phyloP scores from a whole-genome alignment of 306 rosid genomes.

The Acacia melanoxylon region DNA sequence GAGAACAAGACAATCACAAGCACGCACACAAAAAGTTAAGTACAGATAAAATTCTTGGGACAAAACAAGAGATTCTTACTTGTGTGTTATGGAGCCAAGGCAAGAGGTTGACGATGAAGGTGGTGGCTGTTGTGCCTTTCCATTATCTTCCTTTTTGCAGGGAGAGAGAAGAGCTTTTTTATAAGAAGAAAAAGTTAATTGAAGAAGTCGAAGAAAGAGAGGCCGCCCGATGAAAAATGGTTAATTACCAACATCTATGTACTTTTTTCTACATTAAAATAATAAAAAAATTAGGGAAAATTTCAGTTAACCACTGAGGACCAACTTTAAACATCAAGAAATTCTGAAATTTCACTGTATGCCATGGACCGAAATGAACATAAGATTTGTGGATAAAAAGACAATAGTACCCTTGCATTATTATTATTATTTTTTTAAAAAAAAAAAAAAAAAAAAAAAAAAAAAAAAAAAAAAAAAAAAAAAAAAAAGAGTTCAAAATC shows the following conservation, averaged over 20 bases:
- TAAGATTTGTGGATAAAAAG: too few relatives aligned
- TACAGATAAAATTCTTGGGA: constrained; percentile 2
- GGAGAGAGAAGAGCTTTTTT: constrained; percentile 24
- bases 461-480: too few relatives aligned
- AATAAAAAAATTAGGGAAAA: too few relatives aligned
- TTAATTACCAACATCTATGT: constrained; percentile 3
- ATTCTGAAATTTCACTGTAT: too few relatives aligned
- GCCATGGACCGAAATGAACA: too few relatives aligned
- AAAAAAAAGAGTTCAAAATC: too few relatives aligned
- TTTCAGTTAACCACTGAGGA: too few relatives aligned
- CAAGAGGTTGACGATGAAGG: background rate
- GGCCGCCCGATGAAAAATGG: background rate
- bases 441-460: too few relatives aligned
- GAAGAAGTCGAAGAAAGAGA: background rate
- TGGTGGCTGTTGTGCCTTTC: constrained; percentile 1
- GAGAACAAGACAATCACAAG: background rate
- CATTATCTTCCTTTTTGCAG: constrained; percentile 6
- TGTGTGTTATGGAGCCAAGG: constrained; percentile 28
- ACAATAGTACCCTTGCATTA: too few relatives aligned
- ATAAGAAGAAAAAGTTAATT: background rate
- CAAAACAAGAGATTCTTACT: constrained; percentile 39
- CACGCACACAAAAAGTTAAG: background rate
- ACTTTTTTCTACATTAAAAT: constrained; percentile 23
- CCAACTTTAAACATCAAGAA: too few relatives aligned
- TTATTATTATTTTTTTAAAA: too few relatives aligned